Conservation (phyloP, 2,329 filamentous ascomycete species). For the Venturia asperata region DNA sequence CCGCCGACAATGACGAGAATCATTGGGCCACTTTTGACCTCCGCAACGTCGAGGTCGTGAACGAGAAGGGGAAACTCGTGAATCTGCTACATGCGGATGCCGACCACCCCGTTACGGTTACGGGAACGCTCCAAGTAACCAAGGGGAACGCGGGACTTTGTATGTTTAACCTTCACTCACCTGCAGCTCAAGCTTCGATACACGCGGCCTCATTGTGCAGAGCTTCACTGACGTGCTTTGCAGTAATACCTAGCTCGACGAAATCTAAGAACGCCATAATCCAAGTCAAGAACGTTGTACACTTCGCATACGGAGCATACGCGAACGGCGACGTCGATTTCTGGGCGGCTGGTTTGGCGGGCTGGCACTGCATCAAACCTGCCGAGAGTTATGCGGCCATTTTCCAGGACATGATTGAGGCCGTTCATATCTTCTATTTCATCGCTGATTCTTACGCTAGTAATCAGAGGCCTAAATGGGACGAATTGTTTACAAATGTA, state of each 20-base stretch:
- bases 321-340: constrained; percentile 52
- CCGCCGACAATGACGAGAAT: constrained; percentile 36
- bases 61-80: constrained; percentile 43
- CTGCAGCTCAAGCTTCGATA: constrained; percentile 1
- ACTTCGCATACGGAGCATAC: constrained; percentile 44
- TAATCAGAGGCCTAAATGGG: neutral
- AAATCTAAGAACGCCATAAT: constrained; percentile 17
- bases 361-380: constrained; percentile 63
- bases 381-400: constrained; percentile 49
- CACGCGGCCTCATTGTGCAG: constrained; percentile 17
- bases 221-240: constrained; percentile 17
- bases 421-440: constrained; percentile 57
- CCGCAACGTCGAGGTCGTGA: constrained; percentile 53
- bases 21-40: constrained; percentile 58
- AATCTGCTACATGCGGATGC: constrained; percentile 56
- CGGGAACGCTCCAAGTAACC: constrained; percentile 44
- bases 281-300: constrained; percentile 42
- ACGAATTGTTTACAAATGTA: constrained; percentile 20
- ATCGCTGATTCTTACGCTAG: constrained; percentile 49
- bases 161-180: neutral
- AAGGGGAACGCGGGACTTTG: constrained; percentile 26
- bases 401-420: constrained; percentile 55
- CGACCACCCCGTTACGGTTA: constrained; percentile 54
- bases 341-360: constrained; percentile 58
- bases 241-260: constrained; percentile 19